Percentiles rank a stretch among this genome's conserved stretches.
Conservation (phyloP, 2,329 filamentous ascomycete species). For the Aspergillus sp. region DNA sequence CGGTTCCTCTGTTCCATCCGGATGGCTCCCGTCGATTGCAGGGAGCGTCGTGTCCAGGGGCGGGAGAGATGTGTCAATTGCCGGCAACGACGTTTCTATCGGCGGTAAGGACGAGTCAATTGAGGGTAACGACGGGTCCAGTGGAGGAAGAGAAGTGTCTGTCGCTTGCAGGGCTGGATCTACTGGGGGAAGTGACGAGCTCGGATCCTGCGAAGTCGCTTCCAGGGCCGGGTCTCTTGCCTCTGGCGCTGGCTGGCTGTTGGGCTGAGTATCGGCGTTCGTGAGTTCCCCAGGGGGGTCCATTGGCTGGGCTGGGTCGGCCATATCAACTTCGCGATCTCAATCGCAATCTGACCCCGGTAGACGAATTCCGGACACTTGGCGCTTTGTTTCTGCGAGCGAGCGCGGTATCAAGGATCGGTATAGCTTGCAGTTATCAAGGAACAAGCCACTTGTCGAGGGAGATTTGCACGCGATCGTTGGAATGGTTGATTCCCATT, state of each 20-base stretch:
- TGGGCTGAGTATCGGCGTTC: constrained; percentile 8
- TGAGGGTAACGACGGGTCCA: constrained; percentile 7
- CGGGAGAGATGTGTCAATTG: constrained; percentile 9
- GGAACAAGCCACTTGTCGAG: background rate
- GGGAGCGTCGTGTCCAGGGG: constrained; percentile 11
- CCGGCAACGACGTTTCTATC: constrained; percentile 17
- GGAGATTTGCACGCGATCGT: background rate
- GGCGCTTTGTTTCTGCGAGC: no score
- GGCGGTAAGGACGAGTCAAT: constrained; percentile 21
- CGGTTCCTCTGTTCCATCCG: no score
- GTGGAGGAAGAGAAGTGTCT: constrained; percentile 21
- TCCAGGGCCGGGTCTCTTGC: constrained; percentile 5
- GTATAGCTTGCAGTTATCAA: background rate
- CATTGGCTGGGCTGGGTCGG: constrained; percentile 12
- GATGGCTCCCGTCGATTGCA: constrained; percentile 6
- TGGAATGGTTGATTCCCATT: background rate
- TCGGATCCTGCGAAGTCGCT: constrained; percentile 8
- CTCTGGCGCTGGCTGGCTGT: constrained; percentile 2
- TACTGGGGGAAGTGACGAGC: constrained; percentile 16
- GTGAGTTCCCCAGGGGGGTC: constrained; percentile 12
- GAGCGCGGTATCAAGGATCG: background rate
- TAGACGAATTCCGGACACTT: no score
- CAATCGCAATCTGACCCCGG: no score
- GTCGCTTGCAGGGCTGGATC: constrained; percentile 20
- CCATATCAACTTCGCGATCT: constrained; percentile 9